Evolutionary conservation across 495 filamentous ascomycete genomes (phyloP).

Genomic region (Annulohypoxylon moriforme): DNA sequence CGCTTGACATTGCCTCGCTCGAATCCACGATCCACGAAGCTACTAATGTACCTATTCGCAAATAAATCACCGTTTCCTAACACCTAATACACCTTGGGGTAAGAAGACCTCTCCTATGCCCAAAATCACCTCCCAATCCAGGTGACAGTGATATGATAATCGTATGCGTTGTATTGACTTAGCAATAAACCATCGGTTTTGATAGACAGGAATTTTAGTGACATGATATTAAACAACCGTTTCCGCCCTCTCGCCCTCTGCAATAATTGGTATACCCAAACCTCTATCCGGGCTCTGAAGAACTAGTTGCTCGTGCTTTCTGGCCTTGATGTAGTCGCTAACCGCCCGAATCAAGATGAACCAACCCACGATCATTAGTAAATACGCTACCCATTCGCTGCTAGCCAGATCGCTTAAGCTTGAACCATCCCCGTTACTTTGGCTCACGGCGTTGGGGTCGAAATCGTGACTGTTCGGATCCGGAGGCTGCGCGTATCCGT

Average conservation of each 20-base stretch:
- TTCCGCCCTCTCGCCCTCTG: slow-evolving; percentile 85
- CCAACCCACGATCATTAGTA: slow-evolving; percentile 97
- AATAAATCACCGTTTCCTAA: not conserved
- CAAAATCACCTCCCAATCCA: not conserved
- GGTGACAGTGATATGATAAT: slow-evolving; percentile 26
- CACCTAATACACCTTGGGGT: slow-evolving; percentile 23
- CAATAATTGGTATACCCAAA: slow-evolving; percentile 85
- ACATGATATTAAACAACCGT: slow-evolving; percentile 72
- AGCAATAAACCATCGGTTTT: slow-evolving; percentile 16
- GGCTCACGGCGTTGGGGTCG: slow-evolving; percentile 72
- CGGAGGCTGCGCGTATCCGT: slow-evolving; percentile 71
- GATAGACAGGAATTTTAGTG: slow-evolving; percentile 1
- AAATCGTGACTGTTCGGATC: slow-evolving; percentile 94
- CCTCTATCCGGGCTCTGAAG: slow-evolving; percentile 94
- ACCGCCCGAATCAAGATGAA: slow-evolving; percentile 93
- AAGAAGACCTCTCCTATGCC: slow-evolving; percentile 17
- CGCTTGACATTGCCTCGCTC: slow-evolving; percentile 25
- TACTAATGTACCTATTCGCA: slow-evolving; percentile 4
- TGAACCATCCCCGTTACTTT: slow-evolving; percentile 48
- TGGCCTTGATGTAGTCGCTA: slow-evolving; percentile 85
- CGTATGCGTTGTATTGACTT: slow-evolving; percentile 25
- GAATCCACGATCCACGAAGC: not conserved
- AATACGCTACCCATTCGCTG: slow-evolving; percentile 90
- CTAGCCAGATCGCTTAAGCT: slow-evolving; percentile 66
- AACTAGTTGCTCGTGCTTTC: slow-evolving; percentile 91